Evolutionary conservation across 768 basidiomycete species (phyloP), one percentile per base, ranked within the genome.

Genomic region (Rhodotorula taiwanensis): DNA sequence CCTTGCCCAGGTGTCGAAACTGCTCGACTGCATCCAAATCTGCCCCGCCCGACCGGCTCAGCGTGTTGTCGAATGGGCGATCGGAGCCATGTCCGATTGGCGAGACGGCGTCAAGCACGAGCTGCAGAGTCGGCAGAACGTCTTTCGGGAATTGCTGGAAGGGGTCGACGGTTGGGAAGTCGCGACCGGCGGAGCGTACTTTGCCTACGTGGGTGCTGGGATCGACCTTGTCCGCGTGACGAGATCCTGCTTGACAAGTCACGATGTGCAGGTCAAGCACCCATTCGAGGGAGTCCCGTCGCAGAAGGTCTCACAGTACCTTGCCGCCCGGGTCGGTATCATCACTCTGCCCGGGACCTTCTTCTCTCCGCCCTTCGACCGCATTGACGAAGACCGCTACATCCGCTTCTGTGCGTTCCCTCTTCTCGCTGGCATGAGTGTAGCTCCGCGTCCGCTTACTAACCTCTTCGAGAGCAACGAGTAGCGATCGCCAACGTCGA

Each of bases 21-120:
- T 86, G 27, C 81, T 89, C 18, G 89, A 91, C 74, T 86, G 83
- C 64, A 77, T 89, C 42, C 89, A 89, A 71, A 78, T 78, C 43
- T 90, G 89, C 71, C 79, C 88, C 0, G 86, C 89, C 16, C 81
- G 86, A 11, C 81, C 86, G 0, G 79, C 85, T 21, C 89, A 92
- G 70, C 73, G 83, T 14, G 87, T 86, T 0, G 78, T 90, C 13
- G 68, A 72, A 1, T 77, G 81, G 23, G 76, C 87, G 6, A 76
- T 90, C 2, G 78, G 81, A 0, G 61, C 74, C 0, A 80, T 88
- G 16, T 77, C 84, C 0, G 63, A 76, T 1, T 84, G 82, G 69
- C 79, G 89, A n/a, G 69, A 70, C 9, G 74, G 73, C 9, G 82
- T 79, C 5, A 81, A 84, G n/a, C 64, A 64, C 11, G 79, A 78